Evolutionary conservation across 495 filamentous ascomycete genomes (phyloP).

Genomic region (Aspergillus egyptiacus): DNA sequence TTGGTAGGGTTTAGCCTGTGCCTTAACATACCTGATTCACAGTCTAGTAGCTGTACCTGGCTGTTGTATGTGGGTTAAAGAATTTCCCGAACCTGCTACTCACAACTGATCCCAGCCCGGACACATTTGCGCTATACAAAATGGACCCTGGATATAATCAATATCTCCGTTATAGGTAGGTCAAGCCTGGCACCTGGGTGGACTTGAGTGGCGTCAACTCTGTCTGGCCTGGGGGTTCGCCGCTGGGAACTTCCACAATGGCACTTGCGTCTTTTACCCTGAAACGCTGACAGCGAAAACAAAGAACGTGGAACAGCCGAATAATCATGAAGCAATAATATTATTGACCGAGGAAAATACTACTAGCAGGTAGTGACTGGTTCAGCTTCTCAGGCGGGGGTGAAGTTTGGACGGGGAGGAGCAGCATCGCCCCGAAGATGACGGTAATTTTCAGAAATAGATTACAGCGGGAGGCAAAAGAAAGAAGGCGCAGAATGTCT

Average conservation of each 20-base stretch:
- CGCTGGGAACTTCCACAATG: conserved; percentile 4
- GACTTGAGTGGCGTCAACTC: conserved; percentile 16
- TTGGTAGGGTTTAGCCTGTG: too few species aligned
- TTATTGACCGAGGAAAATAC: not conserved
- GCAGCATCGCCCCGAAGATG: conserved; percentile 5
- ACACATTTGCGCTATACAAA: too few species aligned
- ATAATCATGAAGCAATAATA: not conserved
- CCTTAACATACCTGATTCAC: too few species aligned
- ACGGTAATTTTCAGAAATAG: conserved; percentile 16
- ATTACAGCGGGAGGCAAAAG: conserved; percentile 9
- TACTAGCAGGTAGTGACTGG: too few species aligned
- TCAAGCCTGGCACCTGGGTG: not conserved
- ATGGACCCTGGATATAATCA: too few species aligned
- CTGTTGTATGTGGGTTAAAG: too few species aligned
- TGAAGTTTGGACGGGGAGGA: conserved; percentile 7
- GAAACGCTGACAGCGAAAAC: not conserved
- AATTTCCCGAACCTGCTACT: too few species aligned
- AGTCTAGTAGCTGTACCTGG: too few species aligned
- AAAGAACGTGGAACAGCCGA: not conserved
- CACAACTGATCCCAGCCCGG: too few species aligned
- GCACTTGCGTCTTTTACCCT: conserved; percentile 13
- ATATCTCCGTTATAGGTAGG: not conserved
- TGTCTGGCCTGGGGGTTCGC: conserved; percentile 18
- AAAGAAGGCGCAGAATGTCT: conserved; percentile 2
- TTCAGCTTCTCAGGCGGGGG: too few species aligned